These are phyloP conservation scores for Wolfiporia cocos DNA, from an alignment of 1,284 basidiomycete genomes.

Conservation along the genomic window DNA sequence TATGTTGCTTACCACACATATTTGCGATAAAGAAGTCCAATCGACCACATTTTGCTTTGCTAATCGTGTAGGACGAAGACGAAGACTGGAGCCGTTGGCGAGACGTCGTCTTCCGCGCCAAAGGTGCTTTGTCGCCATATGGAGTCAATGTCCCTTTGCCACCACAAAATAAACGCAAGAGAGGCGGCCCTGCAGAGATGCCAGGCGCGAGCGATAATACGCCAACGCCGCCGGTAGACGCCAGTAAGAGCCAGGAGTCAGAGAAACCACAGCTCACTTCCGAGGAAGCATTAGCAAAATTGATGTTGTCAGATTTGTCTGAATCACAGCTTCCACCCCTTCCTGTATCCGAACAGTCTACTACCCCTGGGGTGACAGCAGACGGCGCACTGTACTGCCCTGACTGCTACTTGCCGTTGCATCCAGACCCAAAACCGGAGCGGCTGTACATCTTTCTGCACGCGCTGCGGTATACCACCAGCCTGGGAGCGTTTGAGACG, in stretches of 20 bases:
- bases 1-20: slow-evolving; percentile 21
- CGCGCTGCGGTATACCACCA: slow-evolving; percentile 78
- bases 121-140: slow-evolving; percentile 50
- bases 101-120: slow-evolving; percentile 76
- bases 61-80: slow-evolving; percentile 62
- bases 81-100: slow-evolving; percentile 92
- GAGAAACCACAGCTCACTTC: slow-evolving; percentile 33
- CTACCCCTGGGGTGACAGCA: background rate
- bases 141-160: slow-evolving; percentile 43
- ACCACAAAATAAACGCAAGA: slow-evolving; percentile 48
- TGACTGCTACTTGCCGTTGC: slow-evolving; percentile 85
- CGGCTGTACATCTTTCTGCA: slow-evolving; percentile 92
- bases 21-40: too few species aligned
- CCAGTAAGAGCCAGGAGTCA: background rate
- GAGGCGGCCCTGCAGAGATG: slow-evolving; percentile 34
- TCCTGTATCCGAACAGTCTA: background rate
- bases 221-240: slow-evolving; percentile 1
- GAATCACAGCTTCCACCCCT: too few species aligned
- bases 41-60: slow-evolving; percentile 4
- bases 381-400: slow-evolving; percentile 55
- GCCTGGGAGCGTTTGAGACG: slow-evolving; percentile 69
- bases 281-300: slow-evolving; percentile 38
- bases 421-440: slow-evolving; percentile 88
- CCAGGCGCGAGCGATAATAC: background rate
- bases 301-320: slow-evolving; percentile 20